phyloP scores from a whole-genome alignment of 148 eudicot species.

The Fagopyrum homotropicum region DNA sequence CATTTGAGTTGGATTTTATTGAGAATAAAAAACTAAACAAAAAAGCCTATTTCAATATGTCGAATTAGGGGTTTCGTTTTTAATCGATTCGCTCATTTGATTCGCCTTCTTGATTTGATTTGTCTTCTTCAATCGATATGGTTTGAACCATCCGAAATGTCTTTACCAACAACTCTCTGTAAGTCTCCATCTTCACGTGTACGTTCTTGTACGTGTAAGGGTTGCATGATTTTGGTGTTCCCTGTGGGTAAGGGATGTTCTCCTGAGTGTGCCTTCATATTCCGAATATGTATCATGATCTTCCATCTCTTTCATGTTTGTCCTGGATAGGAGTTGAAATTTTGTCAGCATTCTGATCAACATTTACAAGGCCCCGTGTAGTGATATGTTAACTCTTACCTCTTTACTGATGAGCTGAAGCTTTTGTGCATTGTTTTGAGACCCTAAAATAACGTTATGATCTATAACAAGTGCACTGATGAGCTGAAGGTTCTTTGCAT shows the following conservation, averaged over 20 bases:
- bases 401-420: not conserved
- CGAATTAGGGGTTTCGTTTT: no score
- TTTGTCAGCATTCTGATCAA: not conserved
- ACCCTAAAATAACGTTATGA: not conserved
- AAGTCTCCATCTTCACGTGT: not conserved
- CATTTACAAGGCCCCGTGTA: not conserved
- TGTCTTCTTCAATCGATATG: not conserved
- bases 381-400: not conserved
- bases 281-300: not conserved
- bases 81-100: no score
- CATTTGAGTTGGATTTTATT: no score
- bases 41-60: no score
- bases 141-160: not conserved
- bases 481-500: slow-evolving; percentile 15
- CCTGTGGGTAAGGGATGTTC: not conserved
- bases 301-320: not conserved
- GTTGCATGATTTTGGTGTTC: not conserved
- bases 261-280: not conserved
- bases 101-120: no score
- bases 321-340: not conserved
- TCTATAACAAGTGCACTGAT: slow-evolving; percentile 5
- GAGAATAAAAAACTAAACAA: no score
- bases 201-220: not conserved
- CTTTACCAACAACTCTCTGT: not conserved
- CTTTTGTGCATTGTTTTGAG: not conserved